Base-by-base conservation (phyloP, 2,329 filamentous ascomycete species). In the Incumbomyces delicatus region DNA sequence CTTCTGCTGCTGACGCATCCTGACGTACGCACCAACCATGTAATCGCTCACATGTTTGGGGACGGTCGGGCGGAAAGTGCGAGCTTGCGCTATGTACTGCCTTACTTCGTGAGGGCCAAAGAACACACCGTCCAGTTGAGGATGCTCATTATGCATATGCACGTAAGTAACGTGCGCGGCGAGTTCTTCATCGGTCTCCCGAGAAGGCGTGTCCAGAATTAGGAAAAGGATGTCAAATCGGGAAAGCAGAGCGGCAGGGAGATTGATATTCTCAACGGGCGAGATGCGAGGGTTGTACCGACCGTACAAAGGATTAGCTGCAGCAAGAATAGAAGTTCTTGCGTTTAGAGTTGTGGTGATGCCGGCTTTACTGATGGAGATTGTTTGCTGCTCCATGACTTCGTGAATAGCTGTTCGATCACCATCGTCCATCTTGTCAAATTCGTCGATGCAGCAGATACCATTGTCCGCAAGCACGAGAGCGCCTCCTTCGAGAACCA, bases 171-270 rank as follows among this genome's bases (percentile, higher is more conserved):
- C 92, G 74, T 98, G 92, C 66, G 86, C 87, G 52, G 92, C 92
- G 17, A 98, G 79, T 66, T 95, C 87, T 61, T 94, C 88, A 61
- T 98, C 92, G 0, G 79, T 77, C 57, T 98, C 92, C 53, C 88
- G 84, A 14, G 81, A 83, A 2, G 92, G 90, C 32, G 87, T 95
- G 70, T 98, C 92, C 49, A 98, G 83, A 59, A 98, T 89, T 39
- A 98, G 75, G 75, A 96, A 98, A 56, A 98, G 78, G 56, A 98
- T 77, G 65, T 98, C 92, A 68, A 98, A 98, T 78, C 92, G 87
- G 50, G 90, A 95, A 46, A 98, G 78, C 16, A 98, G 79, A 16
- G 92, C 92, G 14, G 92, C 92, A n/a, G 92, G 92, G 34, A 98
- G 81, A 67, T 98, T 98, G 69, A 98, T 98, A 67, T 98, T 98